Evolutionary conservation across 768 basidiomycete genomes (phyloP).

Genomic region (Amylocystis lapponica): DNA sequence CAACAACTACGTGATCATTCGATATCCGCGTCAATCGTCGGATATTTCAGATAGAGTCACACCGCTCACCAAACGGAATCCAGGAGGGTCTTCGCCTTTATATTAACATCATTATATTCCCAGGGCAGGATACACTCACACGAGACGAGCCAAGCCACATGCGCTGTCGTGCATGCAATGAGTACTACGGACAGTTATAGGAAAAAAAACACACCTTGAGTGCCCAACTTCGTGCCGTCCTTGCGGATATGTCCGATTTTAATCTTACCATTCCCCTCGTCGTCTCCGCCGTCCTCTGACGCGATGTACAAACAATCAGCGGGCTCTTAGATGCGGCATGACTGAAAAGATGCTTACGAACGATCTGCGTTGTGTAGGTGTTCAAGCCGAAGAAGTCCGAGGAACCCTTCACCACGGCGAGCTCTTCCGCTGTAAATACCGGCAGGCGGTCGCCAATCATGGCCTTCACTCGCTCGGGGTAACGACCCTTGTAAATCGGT

Average conservation of each 20-base stretch:
- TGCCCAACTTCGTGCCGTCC: constrained; percentile 60
- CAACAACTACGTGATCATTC: constrained; percentile 29
- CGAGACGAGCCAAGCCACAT: constrained; percentile 31
- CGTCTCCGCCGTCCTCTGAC: constrained; percentile 51
- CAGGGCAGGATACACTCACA: constrained; percentile 18
- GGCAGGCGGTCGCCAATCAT: constrained; percentile 56
- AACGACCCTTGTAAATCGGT: constrained; percentile 67
- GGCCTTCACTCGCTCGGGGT: constrained; percentile 53
- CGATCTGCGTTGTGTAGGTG: constrained; percentile 63
- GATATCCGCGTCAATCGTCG: no score
- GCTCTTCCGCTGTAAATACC: constrained; percentile 50
- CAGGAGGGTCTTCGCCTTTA: constrained; percentile 24
- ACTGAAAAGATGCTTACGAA: constrained; percentile 33
- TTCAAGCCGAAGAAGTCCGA: constrained; percentile 74
- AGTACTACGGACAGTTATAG: no score
- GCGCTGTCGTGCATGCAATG: no score
- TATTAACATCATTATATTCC: neutral
- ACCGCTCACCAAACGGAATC: constrained; percentile 30
- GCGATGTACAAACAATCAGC: no score
- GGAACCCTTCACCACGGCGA: constrained; percentile 52
- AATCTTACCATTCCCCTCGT: constrained; percentile 58
- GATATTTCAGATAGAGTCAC: neutral
- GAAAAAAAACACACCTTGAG: constrained; percentile 40
- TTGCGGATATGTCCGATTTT: constrained; percentile 58
- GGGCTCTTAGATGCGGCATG: no score